Evolutionary conservation across 1,284 basidiomycete genomes (phyloP), one percentile per base, ranked within the genome.

Genomic region (Cryptococcus sp.): DNA sequence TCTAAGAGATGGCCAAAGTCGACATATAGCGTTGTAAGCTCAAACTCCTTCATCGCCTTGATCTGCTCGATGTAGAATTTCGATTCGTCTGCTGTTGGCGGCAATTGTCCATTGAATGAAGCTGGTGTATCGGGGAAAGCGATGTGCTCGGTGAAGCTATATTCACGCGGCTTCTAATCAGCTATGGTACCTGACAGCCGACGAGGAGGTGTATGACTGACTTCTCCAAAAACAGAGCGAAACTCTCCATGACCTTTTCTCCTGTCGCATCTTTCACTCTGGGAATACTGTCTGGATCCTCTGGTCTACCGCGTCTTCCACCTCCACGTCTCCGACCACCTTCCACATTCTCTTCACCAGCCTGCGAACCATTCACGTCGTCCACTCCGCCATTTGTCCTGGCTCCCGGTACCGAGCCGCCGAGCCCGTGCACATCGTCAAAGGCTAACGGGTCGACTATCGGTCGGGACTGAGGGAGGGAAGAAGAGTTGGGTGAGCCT

Each of bases 1-100:
- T 89, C 86, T 22, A 97, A 84, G 22, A 99, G 83, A 75, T 99
- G 94, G 15, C 86, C 85, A 64, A 89, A 98, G 81, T 98, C 94
- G 76, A 99, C 89, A 72, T 96, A 99, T 68, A 99, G 87, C 0
- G 95, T 99, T 2, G 92, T 92, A 52, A 95, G 83, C 73, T 93
- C 88, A 74, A 90, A 93, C 74, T 95, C 89, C 61, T 89, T 87
- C 89, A 99, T 91, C 38, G 87, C 88, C 72, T 89, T 87, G 69
- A 99, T 89, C 79, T 96, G 93, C 58, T 91, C 87, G 64, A 98
- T 83, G 76, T 98, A 97, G 63, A 89, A 82, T 50, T 87, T 68
- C 45, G 59, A 55, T 50, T 79, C 77, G 0, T 81, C 79, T 1
- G 80, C 81, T 40, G 85, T 64, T 44, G 50, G 66, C 47, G 29